Evolutionary conservation across 805 yeast species (phyloP).

Genomic region (Schizosaccharomyces pombe): DNA sequence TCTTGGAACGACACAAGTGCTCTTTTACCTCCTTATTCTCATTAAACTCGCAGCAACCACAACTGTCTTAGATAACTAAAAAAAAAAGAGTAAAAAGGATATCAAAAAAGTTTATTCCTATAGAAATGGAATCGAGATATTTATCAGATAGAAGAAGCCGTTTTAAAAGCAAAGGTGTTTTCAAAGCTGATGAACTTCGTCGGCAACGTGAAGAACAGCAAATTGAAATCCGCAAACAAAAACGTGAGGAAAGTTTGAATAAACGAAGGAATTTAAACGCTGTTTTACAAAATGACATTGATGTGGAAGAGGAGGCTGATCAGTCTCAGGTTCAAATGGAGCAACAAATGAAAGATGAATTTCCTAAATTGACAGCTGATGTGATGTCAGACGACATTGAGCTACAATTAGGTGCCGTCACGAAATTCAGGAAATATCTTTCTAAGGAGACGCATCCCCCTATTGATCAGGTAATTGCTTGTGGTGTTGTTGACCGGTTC

Average conservation of each 20-base stretch:
- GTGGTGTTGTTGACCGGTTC: conserved; percentile 81
- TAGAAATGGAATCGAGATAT: not conserved
- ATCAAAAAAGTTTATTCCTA: too few species aligned
- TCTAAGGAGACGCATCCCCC: conserved; percentile 93
- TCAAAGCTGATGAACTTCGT: conserved; percentile 85
- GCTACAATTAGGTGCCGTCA: conserved; percentile 66
- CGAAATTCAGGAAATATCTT: conserved; percentile 76
- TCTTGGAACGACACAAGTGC: too few species aligned
- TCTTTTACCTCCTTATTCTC: too few species aligned
- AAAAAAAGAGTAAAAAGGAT: not conserved
- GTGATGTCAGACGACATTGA: conserved; percentile 56
- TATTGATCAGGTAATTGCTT: conserved; percentile 70
- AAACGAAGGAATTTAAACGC: conserved; percentile 61
- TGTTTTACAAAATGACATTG: conserved; percentile 18
- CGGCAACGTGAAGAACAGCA: conserved; percentile 95
- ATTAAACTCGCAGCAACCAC: not conserved
- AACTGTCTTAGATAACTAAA: not conserved
- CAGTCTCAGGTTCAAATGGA: conserved; percentile 18
- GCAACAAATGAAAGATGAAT: conserved; percentile 23
- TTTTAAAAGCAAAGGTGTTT: conserved; percentile 82
- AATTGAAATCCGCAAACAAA: conserved; percentile 85
- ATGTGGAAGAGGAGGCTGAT: conserved; percentile 23
- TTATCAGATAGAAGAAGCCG: conserved; percentile 1
- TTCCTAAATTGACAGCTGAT: conserved; percentile 68
- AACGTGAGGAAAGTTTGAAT: conserved; percentile 80